Base-by-base conservation (phyloP, 441 rosid species). In the Manihot esculenta region DNA sequence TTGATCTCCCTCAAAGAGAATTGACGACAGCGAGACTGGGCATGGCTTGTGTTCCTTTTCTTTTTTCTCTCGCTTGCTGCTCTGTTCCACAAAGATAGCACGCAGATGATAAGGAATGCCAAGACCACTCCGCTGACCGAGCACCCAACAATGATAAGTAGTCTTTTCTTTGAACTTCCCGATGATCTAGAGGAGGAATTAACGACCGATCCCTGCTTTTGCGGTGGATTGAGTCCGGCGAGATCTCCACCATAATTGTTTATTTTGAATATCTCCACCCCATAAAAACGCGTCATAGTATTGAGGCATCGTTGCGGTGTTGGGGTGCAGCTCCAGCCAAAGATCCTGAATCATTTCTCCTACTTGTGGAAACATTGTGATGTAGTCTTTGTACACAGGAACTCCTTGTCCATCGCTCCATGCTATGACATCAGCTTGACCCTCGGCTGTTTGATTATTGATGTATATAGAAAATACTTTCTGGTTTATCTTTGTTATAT, bases 191-290 rank as follows among this genome's bases (percentile, higher is more conserved):
- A 59, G 24, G 51, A 24, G 42, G 62, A 24, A 62, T 33, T 20
- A 24, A 17, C 38, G 21, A 23, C 45, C 12, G 41, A 53, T 17
- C 30, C 24, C 23, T 45, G 66, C 9, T 1, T 17, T 21, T 62
- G 51, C 9, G 41, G 53, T 38, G 61, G 62, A 53, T 71, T 62
- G 0, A 55, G 13, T 26, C 70, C 75, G 0, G 70, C 64, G 24
- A 72, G 70, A 54, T 72, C 49, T 9, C 74, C 54, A n/a, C 21
- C 69, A 35, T 6, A 51, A 13, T 64, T 64, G 49, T 30, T 62
- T 27, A 65, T 17, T 49, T 72, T 72, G 58, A 72, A 63, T 24
- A 72, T 72, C 68, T 72, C 75, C 10, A 72, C 57, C 5, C 75
- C 75, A 64, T 44, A 64, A 48, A 4, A 45, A 3, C 0, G 75